Evolutionary conservation across 768 basidiomycete species (phyloP), one percentile per base, ranked within the genome.

Genomic region (Hortiboletus campestris): DNA sequence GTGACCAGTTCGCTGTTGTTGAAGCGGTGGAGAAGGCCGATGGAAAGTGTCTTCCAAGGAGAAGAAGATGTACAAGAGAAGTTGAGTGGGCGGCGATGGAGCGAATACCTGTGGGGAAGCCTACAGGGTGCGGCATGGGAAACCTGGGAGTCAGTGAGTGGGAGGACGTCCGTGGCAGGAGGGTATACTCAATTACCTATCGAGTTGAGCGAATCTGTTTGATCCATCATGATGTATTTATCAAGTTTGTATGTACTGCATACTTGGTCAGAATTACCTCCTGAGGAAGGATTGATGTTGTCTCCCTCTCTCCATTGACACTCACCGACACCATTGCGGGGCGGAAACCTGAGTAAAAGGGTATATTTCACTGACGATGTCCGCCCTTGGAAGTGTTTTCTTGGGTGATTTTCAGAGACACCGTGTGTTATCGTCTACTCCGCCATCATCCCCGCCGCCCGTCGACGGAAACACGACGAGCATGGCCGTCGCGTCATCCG

Each of bases 1-100:
- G 96, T 99, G 16, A 84, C 83, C 28, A 94, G 91, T 56, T 94
- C 91, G 56, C 75, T 98, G 67, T 83, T 89, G 44, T 78, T 99
- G 59, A 88, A 82, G 66, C 85, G 87, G 82, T 96, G 94, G 94
- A 80, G 74, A 46, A 77, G 91, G 32, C 92, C 92, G 2, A 65
- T 60, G 64, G 78, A 76, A 31, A 89, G 88, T 59, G 65, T 94
- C 40, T 82, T 94, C 83, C 86, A 85, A 8, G 87, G 76, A 8
- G 83, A 81, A 58, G 61, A 44, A n/a, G 66, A 59, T 5, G 58
- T 59, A 13, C 61, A 56, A 12, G 69, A 63, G 6, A 73, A 76
- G 62, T 67, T 81, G 19, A 63, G 32, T 13, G 34, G 28, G 34
- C 32, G 42, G 48, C 16, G 45, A 38, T 57, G 57, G 66, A 32